Conservation (phyloP, 176 grass and related monocot genomes). For the Triticum monococcum region DNA sequence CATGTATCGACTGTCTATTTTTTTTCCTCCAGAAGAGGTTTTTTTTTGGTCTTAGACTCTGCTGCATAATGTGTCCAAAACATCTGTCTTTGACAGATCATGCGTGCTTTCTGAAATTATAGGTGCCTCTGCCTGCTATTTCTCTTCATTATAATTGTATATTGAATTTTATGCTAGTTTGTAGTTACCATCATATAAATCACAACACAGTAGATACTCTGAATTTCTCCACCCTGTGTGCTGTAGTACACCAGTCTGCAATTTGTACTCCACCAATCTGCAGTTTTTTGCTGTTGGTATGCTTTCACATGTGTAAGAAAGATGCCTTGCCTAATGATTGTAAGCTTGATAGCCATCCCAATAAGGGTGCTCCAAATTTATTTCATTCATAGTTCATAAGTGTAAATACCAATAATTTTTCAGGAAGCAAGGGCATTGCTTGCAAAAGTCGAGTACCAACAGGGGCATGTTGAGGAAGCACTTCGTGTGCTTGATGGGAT, state of each 20-base stretch:
- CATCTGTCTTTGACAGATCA: neutral
- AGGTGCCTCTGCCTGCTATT: neutral
- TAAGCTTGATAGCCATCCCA: slow-evolving; percentile 13
- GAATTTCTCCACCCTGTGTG: neutral
- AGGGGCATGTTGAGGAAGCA: slow-evolving; percentile 71
- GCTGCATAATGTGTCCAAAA: neutral
- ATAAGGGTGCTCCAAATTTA: neutral
- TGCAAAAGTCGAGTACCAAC: slow-evolving; percentile 70
- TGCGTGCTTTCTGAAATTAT: neutral
- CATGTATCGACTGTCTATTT: neutral
- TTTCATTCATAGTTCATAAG: neutral
- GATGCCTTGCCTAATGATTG: neutral
- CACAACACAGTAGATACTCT: neutral
- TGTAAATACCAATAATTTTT: slow-evolving; percentile 28
- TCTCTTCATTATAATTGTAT: neutral
- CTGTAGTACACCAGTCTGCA: neutral
- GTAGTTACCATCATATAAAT: slow-evolving; percentile 4
- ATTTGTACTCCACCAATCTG: neutral
- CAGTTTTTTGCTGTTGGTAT: neutral
- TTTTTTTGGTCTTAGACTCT: neutral
- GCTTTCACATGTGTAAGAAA: neutral
- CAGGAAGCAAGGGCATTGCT: slow-evolving; percentile 94
- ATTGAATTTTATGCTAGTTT: neutral
- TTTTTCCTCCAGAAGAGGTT: neutral
- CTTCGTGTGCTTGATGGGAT: slow-evolving; percentile 66